Evolutionary conservation across 2,329 filamentous ascomycete genomes (phyloP), one percentile per base, ranked within the genome.

Genomic region (Aspergillus phoenicis): DNA sequence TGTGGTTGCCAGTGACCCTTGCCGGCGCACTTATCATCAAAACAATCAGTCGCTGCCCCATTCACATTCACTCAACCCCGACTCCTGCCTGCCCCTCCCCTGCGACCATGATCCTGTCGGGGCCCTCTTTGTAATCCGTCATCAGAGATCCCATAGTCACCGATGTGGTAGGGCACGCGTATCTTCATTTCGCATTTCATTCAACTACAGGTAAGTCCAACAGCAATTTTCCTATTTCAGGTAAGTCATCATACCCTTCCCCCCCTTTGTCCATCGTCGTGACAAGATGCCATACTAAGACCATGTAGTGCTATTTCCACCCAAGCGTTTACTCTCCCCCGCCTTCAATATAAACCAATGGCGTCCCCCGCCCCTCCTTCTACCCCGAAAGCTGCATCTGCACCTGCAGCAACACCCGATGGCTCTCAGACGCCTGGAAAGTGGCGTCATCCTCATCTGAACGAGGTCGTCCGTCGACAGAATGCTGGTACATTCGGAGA

Each of bases 381-480:
- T 73, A 82, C 75, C 11, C 78, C 77, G 36, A 75, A 70, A 63
- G 69, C 73, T 52, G 62, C 68, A 38, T 67, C 73, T 51, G 63
- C 67, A 15, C 62, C 67, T 53, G 55, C 66, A 49, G 70, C 75
- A 60, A 59, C 66, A 8, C 68, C 71, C n/a, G 66, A 70, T 52
- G 71, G 70, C 52, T 72, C 72, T 8, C 75, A 74, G 17, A 80
- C 78, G 7, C 80, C 91, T 6, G 93, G 94, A 58, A 91, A 89
- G 73, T 99, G 95, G 94, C 87, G 88, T 71, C 95, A 99, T 75
- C 95, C 95, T 36, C 88, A 89, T 64, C 84, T 97, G 66, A 85
- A 92, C 70, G 94, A 98, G 78, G 96, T 99, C 73, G 87, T 90
- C 15, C 85, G 85, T 64, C 88, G 95, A 55, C 91, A 93, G 73